Percentiles rank a stretch among this genome's conserved stretches.
phyloP scores from a whole-genome alignment of 345 rosid species.

The Linum lewisii region DNA sequence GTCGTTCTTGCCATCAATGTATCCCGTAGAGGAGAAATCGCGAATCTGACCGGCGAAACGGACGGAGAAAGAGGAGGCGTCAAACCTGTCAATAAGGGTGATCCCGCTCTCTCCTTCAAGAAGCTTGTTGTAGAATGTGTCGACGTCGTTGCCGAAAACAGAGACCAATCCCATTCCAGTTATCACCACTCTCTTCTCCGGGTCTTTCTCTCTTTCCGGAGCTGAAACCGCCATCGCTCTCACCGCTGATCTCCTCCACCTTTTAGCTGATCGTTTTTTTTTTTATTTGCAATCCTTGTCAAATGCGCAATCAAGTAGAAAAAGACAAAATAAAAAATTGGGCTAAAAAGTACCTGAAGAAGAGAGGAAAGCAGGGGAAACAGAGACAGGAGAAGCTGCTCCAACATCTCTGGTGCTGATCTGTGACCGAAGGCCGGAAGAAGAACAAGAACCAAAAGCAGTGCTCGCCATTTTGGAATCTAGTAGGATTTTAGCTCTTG shows the following conservation, averaged over 20 bases:
- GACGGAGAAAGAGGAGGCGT: slow-evolving; percentile 44
- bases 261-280: slow-evolving; percentile 23
- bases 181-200: slow-evolving; percentile 43
- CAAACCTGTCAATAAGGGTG: slow-evolving; percentile 46
- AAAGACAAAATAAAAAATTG: not conserved
- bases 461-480: slow-evolving; percentile 33
- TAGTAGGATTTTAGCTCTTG: slow-evolving; percentile 1
- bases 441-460: slow-evolving; percentile 23
- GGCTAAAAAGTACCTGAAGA: slow-evolving; percentile 24
- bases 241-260: slow-evolving; percentile 22
- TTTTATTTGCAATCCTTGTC: not conserved
- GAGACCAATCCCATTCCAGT: slow-evolving; percentile 67
- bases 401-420: slow-evolving; percentile 18
- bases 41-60: slow-evolving; percentile 58
- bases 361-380: slow-evolving; percentile 15
- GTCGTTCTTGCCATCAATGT: slow-evolving; percentile 55
- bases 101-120: slow-evolving; percentile 67
- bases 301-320: not conserved
- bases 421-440: slow-evolving; percentile 18
- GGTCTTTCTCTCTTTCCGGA: slow-evolving; percentile 46
- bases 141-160: slow-evolving; percentile 39
- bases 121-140: slow-evolving; percentile 39
- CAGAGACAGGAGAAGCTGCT: slow-evolving; percentile 21
- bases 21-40: slow-evolving; percentile 48
- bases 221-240: slow-evolving; percentile 42